Evolutionary conservation across 2,329 filamentous ascomycete genomes (phyloP).

Genomic region (Sporothrix protearum): DNA sequence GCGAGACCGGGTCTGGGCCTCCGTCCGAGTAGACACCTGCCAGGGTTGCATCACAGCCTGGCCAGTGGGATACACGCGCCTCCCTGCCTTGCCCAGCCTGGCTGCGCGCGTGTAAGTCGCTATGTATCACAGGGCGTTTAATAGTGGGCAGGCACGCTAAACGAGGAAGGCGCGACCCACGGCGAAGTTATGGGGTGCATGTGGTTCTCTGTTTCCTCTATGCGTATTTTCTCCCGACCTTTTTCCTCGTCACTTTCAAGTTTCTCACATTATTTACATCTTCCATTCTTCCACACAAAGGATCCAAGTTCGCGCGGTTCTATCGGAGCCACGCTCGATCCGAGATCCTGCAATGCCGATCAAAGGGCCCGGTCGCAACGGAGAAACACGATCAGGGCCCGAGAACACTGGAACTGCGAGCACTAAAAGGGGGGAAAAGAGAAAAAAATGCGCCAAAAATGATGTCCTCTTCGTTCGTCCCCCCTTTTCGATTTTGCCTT

Average conservation of each 20-base stretch:
- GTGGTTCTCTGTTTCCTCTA: neutral
- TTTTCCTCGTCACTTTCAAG: neutral
- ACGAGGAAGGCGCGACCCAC: neutral
- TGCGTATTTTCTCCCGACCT: neutral
- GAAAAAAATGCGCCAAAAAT: neutral
- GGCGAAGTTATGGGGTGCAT: neutral
- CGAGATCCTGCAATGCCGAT: constrained; percentile 18
- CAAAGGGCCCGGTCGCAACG: neutral
- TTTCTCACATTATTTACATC: neutral
- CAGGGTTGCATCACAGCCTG: constrained; percentile 17
- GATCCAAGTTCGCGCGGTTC: neutral
- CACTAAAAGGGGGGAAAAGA: neutral
- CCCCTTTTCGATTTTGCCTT: neutral
- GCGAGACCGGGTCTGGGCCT: neutral
- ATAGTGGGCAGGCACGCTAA: neutral
- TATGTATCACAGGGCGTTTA: constrained; percentile 6
- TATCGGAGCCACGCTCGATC: constrained; percentile 1
- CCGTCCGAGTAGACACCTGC: neutral
- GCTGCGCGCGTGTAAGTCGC: neutral
- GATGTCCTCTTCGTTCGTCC: neutral
- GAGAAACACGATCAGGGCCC: neutral
- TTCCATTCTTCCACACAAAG: neutral
- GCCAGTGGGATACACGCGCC: neutral
- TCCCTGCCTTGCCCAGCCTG: neutral
- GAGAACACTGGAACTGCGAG: neutral